A percentile compares a stretch with the other conserved stretches of the same genome.
phyloP scores from a whole-genome alignment of 2,329 filamentous ascomycete genomes.

The Penicillium italicum region DNA sequence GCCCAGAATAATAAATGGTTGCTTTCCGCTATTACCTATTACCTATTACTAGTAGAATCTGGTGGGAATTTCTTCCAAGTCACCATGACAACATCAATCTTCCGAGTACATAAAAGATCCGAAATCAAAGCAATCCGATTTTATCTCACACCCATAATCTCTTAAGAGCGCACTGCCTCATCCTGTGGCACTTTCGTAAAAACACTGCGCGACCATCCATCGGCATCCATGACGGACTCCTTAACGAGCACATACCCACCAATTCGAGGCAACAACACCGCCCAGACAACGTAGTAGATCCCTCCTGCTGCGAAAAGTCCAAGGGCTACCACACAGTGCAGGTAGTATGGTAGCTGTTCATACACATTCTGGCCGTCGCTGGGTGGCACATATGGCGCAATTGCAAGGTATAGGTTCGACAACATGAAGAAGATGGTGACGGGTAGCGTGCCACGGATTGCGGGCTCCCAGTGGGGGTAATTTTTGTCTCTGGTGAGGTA shows the following conservation, averaged over 20 bases:
- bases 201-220: conserved; percentile 61
- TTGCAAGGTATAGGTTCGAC: conserved; percentile 51
- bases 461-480: conserved; percentile 48
- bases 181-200: conserved; percentile 47
- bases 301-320: conserved; percentile 50
- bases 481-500: conserved; percentile 39
- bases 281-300: conserved; percentile 53
- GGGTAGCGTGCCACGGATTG: conserved; percentile 49
- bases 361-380: conserved; percentile 50
- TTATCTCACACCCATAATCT: not conserved
- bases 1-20: not conserved
- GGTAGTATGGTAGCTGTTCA: conserved; percentile 51
- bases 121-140: not conserved
- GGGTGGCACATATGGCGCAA: conserved; percentile 53
- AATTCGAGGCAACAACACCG: conserved; percentile 45
- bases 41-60: not conserved
- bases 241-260: conserved; percentile 53
- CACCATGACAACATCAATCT: not conserved
- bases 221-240: conserved; percentile 54
- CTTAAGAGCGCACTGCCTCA: conserved; percentile 1
- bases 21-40: not conserved
- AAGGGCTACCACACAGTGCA: conserved; percentile 53
- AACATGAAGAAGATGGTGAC: conserved; percentile 53
- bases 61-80: not conserved
- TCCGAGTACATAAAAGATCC: not conserved